A percentile compares a stretch with the other conserved stretches of the same genome.
These are phyloP conservation scores for Hansenula lynferdii DNA, from an alignment of 1,139 yeast genomes.

Conservation along the genomic window DNA sequence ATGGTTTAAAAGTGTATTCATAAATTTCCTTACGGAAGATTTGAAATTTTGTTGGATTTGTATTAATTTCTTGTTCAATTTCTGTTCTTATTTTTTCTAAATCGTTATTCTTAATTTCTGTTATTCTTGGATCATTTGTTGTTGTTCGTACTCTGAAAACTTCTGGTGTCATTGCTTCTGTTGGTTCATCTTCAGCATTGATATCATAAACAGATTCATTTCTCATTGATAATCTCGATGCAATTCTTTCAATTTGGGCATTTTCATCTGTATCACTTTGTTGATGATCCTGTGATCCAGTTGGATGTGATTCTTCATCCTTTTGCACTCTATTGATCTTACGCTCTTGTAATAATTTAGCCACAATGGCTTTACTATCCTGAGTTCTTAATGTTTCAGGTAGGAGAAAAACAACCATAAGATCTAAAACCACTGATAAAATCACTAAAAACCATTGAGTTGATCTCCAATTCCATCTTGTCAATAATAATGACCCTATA, in stretches of 20 bases:
- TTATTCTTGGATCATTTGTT: conserved; percentile 19
- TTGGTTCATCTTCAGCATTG: conserved; percentile 10
- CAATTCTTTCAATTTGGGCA: conserved; percentile 14
- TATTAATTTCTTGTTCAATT: conserved; percentile 20
- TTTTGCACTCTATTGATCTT: conserved; percentile 12
- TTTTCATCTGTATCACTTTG: no score
- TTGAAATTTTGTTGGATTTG: conserved; percentile 11
- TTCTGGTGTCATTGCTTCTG: conserved; percentile 25
- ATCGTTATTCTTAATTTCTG: conserved; percentile 24
- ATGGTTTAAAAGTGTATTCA: conserved; percentile 40
- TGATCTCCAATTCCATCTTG: conserved; percentile 82
- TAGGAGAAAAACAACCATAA: conserved; percentile 47
- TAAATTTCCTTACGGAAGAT: conserved; percentile 27
- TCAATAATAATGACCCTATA: conserved; percentile 71
- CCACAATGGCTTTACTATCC: conserved; percentile 45
- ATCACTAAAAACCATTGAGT: conserved; percentile 84
- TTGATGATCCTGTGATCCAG: no score
- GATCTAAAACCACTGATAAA: conserved; percentile 49
- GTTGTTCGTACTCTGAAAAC: conserved; percentile 26
- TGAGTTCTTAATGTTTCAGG: conserved; percentile 74
- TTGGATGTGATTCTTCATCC: conserved; percentile 7
- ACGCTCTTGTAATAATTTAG: conserved; percentile 36
- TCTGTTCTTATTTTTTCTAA: conserved; percentile 24
- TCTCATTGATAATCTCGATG: conserved; percentile 14
- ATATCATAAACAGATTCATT: conserved; percentile 7